Base-by-base conservation (phyloP, 1,284 basidiomycete species). In the Leccinum griseonigrum region DNA sequence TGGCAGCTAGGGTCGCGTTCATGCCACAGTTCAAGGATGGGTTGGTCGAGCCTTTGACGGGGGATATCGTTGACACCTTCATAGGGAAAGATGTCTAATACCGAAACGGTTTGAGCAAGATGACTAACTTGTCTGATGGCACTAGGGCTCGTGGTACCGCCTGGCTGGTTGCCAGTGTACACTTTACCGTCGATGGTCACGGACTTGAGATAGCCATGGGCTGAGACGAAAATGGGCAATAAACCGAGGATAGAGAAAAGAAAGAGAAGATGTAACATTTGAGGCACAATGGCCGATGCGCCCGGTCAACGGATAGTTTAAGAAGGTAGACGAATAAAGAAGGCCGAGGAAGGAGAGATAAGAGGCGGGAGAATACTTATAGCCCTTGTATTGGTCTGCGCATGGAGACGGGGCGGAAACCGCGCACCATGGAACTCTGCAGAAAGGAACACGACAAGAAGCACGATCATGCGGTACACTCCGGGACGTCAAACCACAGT, bases 11-110 rank as follows among this genome's bases (percentile, higher is more conserved):
- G 59, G 75, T 70, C 16, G 82, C 79, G 57, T 75, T 72, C 64
- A 71, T 72, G 54, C 81, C 81, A 62, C 82, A 83, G 60, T 74
- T 75, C 3, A 82, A 57, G 58, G 73, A 74, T 16, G 71, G 67
- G 68, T 78, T 78, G 14, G 61, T 69, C 3, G 78, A 60, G 58
- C 78, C 78, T 62, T 79, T 79, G 60, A 81, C 79, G 3, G 82
- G 82, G 54, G 68, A 66, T 57, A 75, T 73, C 36, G 66, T 72
- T 52, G 69, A 78, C 60, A 72, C 54, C 71, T 72, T 48, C 4
- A 29, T 18, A 34, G 38, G 10, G 5, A 56, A 50, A 3, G 28
- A 56, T 16, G 43, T 61, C 46, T 59, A 54, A n/a, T 14, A 38
- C 3, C 28, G 43, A 16, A 26, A 36, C 4, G 16, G n/a, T 13